Base-by-base conservation (phyloP, 2,329 filamentous ascomycete genomes). In the Fusarium bulbicola region DNA sequence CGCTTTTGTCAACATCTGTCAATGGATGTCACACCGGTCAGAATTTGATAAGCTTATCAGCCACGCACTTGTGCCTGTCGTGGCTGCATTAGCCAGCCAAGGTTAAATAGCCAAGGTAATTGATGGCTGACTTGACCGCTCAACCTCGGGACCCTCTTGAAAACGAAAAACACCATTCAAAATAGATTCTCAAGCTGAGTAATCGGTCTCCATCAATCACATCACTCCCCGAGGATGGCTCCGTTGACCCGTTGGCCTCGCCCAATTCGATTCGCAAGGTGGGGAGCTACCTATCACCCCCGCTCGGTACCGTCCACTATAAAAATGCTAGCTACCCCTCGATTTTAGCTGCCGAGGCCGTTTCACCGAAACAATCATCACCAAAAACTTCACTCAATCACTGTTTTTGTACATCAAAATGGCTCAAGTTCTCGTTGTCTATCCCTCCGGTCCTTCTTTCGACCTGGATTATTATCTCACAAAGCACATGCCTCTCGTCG, bases 391-490 rank as follows among this genome's bases (percentile, higher is more conserved):
- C 28, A 43, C 24, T 32, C 16, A 26, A 61, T 16, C 26, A 32
- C 21, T 26, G n/a, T 30, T 34, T n/a, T 28, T 6, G 5, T 16
- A 15, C 4, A 34, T 42, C 50, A 63, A 46, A 58, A 78, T 78
- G 77, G 73, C 77, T 46, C 66, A 75, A 47, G 66, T 77, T 7
- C 66, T 76, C 16, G 76, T 79, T 18, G 49, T 78, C 49, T 79
- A 79, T 18, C 77, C 77, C 2, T 77, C 77, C 34, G 77, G 77
- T 56, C 67, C 68, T 20, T 57, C 73, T 21, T 79, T 79, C 46
- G 74, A 79, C 69, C 60, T 73, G 42, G 67, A 77, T 24, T 79
- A 79, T 47, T 79, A 79, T 52, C 34, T 78, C 13, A 68, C 74
- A 49, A 76, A 59, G 36, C 77, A 79, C 45, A 78, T 79, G 77